phyloP scores from a whole-genome alignment of 2,329 filamentous ascomycete species.

The Pseudogymnoascus sp. region DNA sequence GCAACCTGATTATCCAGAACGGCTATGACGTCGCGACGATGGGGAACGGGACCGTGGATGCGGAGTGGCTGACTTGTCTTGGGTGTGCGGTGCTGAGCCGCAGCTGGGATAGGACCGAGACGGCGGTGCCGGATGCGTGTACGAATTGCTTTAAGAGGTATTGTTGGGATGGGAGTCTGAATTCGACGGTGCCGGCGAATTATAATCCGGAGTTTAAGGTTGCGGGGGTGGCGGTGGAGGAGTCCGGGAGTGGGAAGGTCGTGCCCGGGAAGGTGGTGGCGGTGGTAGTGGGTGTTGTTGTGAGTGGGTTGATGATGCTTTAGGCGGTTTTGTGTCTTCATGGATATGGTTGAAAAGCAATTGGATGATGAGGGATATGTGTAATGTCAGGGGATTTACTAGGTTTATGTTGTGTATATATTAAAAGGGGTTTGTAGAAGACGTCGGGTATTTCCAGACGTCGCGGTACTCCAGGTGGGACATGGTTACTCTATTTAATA shows the following conservation, averaged over 20 bases:
- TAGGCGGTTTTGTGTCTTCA: background rate
- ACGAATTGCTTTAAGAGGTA: conserved; percentile 69
- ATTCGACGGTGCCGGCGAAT: conserved; percentile 19
- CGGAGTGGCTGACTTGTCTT: conserved; percentile 74
- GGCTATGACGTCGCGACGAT: conserved; percentile 79
- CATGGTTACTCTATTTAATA: too few species aligned
- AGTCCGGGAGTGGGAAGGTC: background rate
- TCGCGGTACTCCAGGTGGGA: too few species aligned
- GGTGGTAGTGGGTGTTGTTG: background rate
- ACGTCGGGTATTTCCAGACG: too few species aligned
- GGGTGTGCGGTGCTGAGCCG: conserved; percentile 80
- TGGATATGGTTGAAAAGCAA: background rate
- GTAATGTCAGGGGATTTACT: background rate
- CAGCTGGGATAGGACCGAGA: conserved; percentile 65
- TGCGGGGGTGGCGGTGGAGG: background rate
- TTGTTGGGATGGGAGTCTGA: conserved; percentile 74
- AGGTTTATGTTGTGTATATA: too few species aligned
- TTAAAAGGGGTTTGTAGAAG: too few species aligned
- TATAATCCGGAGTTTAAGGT: conserved; percentile 21
- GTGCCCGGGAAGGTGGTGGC: background rate
- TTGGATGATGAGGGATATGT: background rate
- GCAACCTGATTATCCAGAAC: conserved; percentile 78
- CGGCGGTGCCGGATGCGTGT: conserved; percentile 65
- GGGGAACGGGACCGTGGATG: conserved; percentile 70
- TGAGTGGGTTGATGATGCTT: background rate